These are phyloP conservation scores for Leptodontidium sp. DNA, from an alignment of 2,329 filamentous ascomycete genomes.

Conservation along the genomic window DNA sequence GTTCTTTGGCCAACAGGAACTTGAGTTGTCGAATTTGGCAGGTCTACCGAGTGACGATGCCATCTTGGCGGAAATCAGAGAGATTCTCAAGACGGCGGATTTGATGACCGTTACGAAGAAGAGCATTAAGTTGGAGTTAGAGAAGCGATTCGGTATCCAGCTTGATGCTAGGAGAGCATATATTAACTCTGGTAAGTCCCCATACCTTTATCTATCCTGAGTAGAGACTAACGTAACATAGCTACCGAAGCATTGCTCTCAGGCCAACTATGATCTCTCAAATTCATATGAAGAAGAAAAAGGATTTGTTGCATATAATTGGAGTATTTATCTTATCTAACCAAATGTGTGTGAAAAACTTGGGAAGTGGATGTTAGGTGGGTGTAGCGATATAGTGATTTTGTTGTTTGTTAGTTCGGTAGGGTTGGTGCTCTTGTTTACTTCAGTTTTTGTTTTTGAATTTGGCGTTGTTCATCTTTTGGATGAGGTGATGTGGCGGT, in stretches of 20 bases:
- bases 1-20: slow-evolving; percentile 67
- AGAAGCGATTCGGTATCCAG: slow-evolving; percentile 86
- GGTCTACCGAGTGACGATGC: slow-evolving; percentile 88
- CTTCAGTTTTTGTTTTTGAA: not conserved
- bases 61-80: slow-evolving; percentile 89
- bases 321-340: slow-evolving; percentile 23
- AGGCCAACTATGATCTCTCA: slow-evolving; percentile 69
- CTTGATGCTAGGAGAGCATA: slow-evolving; percentile 90
- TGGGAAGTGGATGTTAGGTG: not conserved
- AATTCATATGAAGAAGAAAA: slow-evolving; percentile 6
- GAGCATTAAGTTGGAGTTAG: slow-evolving; percentile 92
- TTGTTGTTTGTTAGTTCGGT: not conserved
- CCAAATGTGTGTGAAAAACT: slow-evolving; percentile 5
- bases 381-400: slow-evolving; percentile 14
- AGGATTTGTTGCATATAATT: slow-evolving; percentile 23
- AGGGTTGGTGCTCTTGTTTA: not conserved
- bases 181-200: slow-evolving; percentile 84
- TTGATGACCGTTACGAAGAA: slow-evolving; percentile 99
- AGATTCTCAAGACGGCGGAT: slow-evolving; percentile 90
- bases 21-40: slow-evolving; percentile 76
- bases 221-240: slow-evolving; percentile 48
- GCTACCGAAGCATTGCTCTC: slow-evolving; percentile 83
- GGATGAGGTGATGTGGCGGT: slow-evolving; percentile 3
- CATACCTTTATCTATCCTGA: slow-evolving; percentile 4
- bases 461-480: slow-evolving; percentile 14